Evolutionary conservation across 75 land plant species (phyloP).

Genomic region (Pinus albicaulis): DNA sequence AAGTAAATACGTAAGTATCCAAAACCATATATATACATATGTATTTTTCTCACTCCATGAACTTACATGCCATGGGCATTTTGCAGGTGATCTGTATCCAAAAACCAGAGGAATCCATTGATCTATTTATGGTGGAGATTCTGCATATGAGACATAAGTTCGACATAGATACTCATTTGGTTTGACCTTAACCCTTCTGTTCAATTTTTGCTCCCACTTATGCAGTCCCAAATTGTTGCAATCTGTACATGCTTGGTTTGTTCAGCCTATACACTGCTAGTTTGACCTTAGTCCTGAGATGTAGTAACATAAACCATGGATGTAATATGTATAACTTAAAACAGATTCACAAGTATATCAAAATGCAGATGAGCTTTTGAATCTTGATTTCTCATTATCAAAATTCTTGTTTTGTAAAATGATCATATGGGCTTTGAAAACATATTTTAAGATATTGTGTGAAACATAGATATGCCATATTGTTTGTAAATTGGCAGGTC

Average conservation of each 20-base stretch:
- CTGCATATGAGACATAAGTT: conserved; percentile 99
- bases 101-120: conserved; percentile 88
- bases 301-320: neutral
- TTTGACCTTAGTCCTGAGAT: neutral
- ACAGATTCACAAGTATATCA: too few relatives aligned
- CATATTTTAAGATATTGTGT: too few relatives aligned
- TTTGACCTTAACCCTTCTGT: conserved; percentile 21
- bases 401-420: too few relatives aligned
- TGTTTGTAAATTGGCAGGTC: too few relatives aligned
- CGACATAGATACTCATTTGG: conserved; percentile 94
- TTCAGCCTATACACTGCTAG: neutral
- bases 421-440: too few relatives aligned
- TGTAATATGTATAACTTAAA: too few relatives aligned
- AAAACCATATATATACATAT: too few relatives aligned
- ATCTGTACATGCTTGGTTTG: neutral
- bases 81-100: conserved; percentile 86
- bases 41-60: neutral
- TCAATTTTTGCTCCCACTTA: neutral
- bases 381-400: too few relatives aligned
- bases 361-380: too few relatives aligned
- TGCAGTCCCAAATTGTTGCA: neutral
- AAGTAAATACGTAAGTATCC: neutral
- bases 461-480: too few relatives aligned
- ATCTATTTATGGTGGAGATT: conserved; percentile 98
- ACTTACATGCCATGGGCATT: neutral